Evolutionary conservation across 805 yeast species (phyloP).

Genomic region (Naumovozyma castellii): DNA sequence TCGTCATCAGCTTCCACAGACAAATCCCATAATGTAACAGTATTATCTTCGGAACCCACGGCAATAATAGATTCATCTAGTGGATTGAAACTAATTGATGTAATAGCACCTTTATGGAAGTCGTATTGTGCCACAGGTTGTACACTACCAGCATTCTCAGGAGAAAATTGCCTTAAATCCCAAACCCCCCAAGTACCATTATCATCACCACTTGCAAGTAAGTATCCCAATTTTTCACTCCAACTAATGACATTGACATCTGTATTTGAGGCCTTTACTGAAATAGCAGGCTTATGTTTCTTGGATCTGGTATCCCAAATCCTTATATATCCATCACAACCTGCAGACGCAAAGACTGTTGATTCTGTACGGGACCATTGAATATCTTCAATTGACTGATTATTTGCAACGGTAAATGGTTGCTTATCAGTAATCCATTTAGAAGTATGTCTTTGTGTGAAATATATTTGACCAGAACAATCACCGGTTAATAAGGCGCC

Average conservation of each 20-base stretch:
- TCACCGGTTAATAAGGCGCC: conserved; percentile 89
- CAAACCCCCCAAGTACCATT: conserved; percentile 97
- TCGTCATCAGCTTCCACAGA: conserved; percentile 99
- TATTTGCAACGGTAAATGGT: conserved; percentile 54
- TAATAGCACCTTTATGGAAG: conserved; percentile 89
- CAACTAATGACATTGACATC: conserved; percentile 95
- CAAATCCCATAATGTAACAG: conserved; percentile 95
- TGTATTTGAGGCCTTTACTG: conserved; percentile 65
- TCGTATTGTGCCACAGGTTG: conserved; percentile 89
- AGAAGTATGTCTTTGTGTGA: conserved; percentile 66
- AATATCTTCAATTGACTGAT: conserved; percentile 84
- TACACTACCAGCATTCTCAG: conserved; percentile 33
- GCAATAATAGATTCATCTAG: conserved; percentile 92
- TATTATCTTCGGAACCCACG: conserved; percentile 91
- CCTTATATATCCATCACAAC: conserved; percentile 67
- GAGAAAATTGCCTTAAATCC: conserved; percentile 84
- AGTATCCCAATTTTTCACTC: conserved; percentile 78
- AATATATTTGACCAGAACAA: conserved; percentile 68
- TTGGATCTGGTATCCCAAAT: conserved; percentile 96
- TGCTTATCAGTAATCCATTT: conserved; percentile 81
- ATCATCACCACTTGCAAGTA: conserved; percentile 93
- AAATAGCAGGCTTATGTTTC: conserved; percentile 82
- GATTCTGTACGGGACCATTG: conserved; percentile 92
- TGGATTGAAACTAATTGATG: conserved; percentile 91
- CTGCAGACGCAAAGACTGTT: conserved; percentile 93